Evolutionary conservation across 345 rosid species (phyloP), one percentile per base, ranked within the genome.

Genomic region (Bruguiera sexangula): DNA sequence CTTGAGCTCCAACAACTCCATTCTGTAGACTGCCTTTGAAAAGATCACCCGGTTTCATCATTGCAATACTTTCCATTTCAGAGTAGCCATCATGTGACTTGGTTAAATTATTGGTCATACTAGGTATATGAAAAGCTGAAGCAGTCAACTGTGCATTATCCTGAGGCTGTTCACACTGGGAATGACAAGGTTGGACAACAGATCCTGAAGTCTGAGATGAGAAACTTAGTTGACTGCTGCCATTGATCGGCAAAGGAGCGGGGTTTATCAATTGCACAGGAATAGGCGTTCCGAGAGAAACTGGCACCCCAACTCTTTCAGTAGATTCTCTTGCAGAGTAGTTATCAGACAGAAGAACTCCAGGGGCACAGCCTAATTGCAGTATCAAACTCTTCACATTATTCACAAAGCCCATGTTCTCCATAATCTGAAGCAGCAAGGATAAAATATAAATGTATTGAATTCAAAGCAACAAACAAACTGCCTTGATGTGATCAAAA

Each of bases 321-420:
- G 74, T 48, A 21, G 79, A 75, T 63, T 83, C 89, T 55, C 73
- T 80, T 43, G 75, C 62, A 64, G 74, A 79, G 63, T 84, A 77
- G 31, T 73, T 63, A 62, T 85, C 89, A 55, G 90, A 85, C 62
- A 84, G 80, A 65, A 92, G 89, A 58, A 89, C 88, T 57, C 91
- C 90, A 2, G 94, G 94, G 68, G 85, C 77, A 48, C 85, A 85
- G 70, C 97, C 96, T 21, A 95, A 82, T 79, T 84, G 94, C 74
- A 90, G 80, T 67, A 92, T 85, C 57, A 88, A 85, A 76, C 86
- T 80, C 83, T 82, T 90, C 67, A 85, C 94, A 52, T 83, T 80
- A 79, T 86, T 86, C 78, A 95, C 88, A 75, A 90, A 90, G 69
- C 85, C 94, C 82, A 82, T 48, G 62, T 90, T 85, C 88, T 95